Base-by-base conservation (phyloP, 495 filamentous ascomycete species). In the Aspergillus ellipticus region DNA sequence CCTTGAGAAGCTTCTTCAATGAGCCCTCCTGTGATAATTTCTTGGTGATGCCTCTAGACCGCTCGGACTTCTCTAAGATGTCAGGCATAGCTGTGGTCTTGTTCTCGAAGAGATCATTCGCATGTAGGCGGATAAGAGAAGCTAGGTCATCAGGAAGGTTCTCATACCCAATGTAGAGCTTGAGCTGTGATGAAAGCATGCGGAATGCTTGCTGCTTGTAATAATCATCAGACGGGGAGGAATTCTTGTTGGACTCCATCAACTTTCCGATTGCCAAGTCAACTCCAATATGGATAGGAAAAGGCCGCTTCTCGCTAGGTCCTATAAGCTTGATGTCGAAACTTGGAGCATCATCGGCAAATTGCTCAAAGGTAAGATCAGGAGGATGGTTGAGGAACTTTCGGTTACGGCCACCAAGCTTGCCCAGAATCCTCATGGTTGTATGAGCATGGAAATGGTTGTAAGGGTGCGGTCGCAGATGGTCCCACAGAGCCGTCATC, bases 361-460 rank as follows among this genome's bases (percentile, higher is more conserved):
- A 97, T 53, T 88, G 77, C 65, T 90, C 83, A 70, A 87, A 97
- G 0, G 82, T 81, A 6, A 99, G 82, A 31, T 84, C 81, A 1
- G 90, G 87, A 8, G 93, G 88, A 49, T 91, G 88, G 16, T 87
- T 96, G 71, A 97, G 83, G 73, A 96, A 99, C 65, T 92, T 95
- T 10, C 95, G 74, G 60, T 99, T 99, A 33, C 95, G 83, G 45
- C 95, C 95, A 39, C 95, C 95, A 37, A 99, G 82, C 69, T 99
- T 99, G 10, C 95, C 95, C 3, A 99, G 80, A 50, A 99, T 99
- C n/a, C 95, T 80, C 84, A 97, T 95, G 0, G 95, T 97, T 0
- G 94, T 97, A 65, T 99, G 95, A 1, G 95, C 86, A 67, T 96
- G 91, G 66, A 96, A 95, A 63, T 99, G 95, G 61, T 89, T 96